A percentile compares a stretch with the other conserved stretches of the same genome.
Conservation (phyloP, 345 rosid species). For the Gossypium bickii region DNA sequence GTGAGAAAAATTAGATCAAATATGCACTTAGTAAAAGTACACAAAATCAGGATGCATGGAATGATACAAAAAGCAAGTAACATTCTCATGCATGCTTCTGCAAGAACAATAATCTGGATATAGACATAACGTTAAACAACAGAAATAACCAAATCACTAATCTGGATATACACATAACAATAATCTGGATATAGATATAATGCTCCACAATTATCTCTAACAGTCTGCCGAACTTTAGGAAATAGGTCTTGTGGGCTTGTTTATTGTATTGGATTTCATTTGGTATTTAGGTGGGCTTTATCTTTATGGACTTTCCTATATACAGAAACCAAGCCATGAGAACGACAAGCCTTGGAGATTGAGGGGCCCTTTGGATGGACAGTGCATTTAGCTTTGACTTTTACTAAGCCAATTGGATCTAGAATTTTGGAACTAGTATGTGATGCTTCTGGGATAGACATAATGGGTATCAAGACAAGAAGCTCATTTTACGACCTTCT, state of each 20-base stretch:
- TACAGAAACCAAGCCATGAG: neutral
- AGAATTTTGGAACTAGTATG: neutral
- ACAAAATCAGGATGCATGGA: neutral
- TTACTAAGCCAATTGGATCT: neutral
- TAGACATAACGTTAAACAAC: neutral
- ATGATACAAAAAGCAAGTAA: neutral
- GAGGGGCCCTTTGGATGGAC: too few relatives aligned
- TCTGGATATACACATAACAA: neutral
- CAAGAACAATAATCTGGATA: conserved; percentile 4
- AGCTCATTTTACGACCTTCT: neutral
- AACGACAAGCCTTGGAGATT: neutral
- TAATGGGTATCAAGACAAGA: neutral
- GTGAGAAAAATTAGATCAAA: conserved; percentile 5
- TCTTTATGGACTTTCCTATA: neutral
- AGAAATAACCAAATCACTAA: neutral
- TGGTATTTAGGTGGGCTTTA: neutral
- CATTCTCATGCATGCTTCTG: neutral
- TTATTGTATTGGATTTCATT: neutral
- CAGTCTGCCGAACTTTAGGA: neutral
- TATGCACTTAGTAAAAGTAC: neutral
- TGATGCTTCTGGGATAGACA: neutral
- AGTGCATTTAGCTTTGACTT: too few relatives aligned
- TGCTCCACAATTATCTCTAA: neutral
- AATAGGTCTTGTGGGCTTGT: neutral
- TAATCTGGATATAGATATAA: neutral